Evolutionary conservation across 176 grass and related monocot species (phyloP), one percentile per base, ranked within the genome.

Genomic region (Leersia perrieri): DNA sequence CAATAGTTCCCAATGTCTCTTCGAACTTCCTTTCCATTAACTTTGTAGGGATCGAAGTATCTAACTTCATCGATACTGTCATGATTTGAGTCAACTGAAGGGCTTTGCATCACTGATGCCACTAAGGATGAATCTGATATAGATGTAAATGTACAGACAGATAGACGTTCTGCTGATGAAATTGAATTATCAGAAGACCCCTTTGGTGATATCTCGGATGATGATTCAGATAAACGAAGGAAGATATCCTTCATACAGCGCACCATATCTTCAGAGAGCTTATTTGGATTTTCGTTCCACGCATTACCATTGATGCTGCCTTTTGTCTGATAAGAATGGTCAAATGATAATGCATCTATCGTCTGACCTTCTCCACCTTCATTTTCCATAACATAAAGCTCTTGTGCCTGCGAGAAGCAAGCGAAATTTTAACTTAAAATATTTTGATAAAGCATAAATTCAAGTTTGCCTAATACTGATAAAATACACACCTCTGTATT

Each of bases 211-310:
- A 89, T 90, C 85, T 91, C 89, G 39, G 89, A 83, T 27, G 89
- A 80, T 27, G 93, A 95, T 78, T 83, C 85, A 74, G 97, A 99
- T 75, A 99, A 85, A 82, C 86, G 80, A 9, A 96, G 82, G 74
- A 93, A 99, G 20, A 99, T 99, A 81, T 93, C 92, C 83, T 77
- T 91, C 97, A 99, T 99, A 87, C 89, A 95, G 78, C 70, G 76
- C 66, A 99, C 89, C 97, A 99, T 99, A 65, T 93, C 93, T 91
- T 93, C 89, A 71, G 97, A 96, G 18, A 99, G 89, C 66, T 90
- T 82, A 79, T 99, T 96, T 87, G 93, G 89, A 64, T 87, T 80
- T 12, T 10, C 53, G 1, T 78, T 76, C 73, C 82, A 93, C 22
- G 75, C 66, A 60, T 90, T 87, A 77, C 22, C 82, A 45, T 74